Base-by-base conservation (phyloP, 73 alveolate species). In the Durusdinium trenchii region DNA sequence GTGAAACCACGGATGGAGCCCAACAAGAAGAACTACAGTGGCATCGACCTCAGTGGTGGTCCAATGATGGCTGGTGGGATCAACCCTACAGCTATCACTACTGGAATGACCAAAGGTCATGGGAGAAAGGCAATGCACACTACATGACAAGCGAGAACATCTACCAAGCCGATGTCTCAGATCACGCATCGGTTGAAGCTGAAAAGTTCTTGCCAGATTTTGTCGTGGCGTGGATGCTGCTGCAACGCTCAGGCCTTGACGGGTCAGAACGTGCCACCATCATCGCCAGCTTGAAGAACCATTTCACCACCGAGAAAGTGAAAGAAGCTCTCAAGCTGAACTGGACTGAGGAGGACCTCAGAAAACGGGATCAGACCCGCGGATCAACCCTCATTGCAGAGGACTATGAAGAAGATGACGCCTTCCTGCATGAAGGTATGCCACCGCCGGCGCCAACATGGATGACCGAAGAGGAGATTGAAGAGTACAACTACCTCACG, bases 211-310 rank as follows among this genome's bases (percentile, higher is more conserved):
- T 84, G 9, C 94, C 79, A 0, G 94, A 84, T 28, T 84, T 50
- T 40, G 94, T 84, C 78, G 36, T 84, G 18, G 94, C 94, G 18
- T 84, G 94, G 94, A 3, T 84, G 79, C 42, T 84, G 38, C 94
- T 84, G 2, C 94, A 84, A 36, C 5, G 94, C 23, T 43, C 73
- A 0, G 94, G 94, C 1, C 32, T 84, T 6, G 79, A 84, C 32
- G 51, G 40, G 9, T 3, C 60, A n/a, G 94, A 84, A 42, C 40
- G 46, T 1, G n/a, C 42, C 60, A n/a, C 69, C 51, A 50, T 84
- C 0, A 62, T 84, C 9, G 94, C 94, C 2, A 84, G 35, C 45
- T 60, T 84, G 47, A 84, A 84, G 78, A 84, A 52, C 43, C 5
- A 84, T 43, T 51, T 84, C 54, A 52, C 45, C 43, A 38, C 40